Evolutionary conservation across 257 asterid species (phyloP).

Genomic region (Verbascum thapsus): DNA sequence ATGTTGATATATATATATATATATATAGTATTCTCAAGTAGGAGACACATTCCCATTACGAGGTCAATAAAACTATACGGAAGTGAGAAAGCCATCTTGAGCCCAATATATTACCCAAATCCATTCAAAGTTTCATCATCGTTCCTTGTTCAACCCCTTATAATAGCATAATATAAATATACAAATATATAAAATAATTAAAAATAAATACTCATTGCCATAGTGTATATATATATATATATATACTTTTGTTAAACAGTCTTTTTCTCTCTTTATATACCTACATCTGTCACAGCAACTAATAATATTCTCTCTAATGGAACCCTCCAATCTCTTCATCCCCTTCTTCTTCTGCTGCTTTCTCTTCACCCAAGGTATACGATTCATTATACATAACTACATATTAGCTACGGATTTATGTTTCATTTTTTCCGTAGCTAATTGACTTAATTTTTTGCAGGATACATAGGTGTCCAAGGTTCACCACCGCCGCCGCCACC

Average conservation of each 20-base stretch:
- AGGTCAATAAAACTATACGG: too few species aligned
- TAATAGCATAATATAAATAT: conserved; percentile 10
- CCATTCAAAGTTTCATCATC: too few species aligned
- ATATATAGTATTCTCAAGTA: background rate
- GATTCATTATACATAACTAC: too few species aligned
- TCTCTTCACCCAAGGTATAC: conserved; percentile 50
- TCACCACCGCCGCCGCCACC: conserved; percentile 27
- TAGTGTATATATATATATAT: too few species aligned
- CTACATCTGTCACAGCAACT: background rate
- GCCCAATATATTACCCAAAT: too few species aligned
- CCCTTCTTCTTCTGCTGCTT: conserved; percentile 37
- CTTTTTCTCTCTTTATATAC: background rate
- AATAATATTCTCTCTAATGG: conserved; percentile 41
- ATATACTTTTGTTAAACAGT: too few species aligned
- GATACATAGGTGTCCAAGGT: conserved; percentile 27
- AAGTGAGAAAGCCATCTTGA: too few species aligned
- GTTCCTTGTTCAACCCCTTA: background rate
- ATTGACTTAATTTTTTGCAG: conserved; percentile 37
- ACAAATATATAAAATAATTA: background rate
- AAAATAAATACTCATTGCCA: conserved; percentile 4
- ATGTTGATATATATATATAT: too few species aligned
- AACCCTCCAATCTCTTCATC: conserved; percentile 33
- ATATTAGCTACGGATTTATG: too few species aligned
- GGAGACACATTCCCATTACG: conserved; percentile 24
- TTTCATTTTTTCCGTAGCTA: too few species aligned